These are phyloP conservation scores for Colletotrichum cordylinicola DNA, from an alignment of 2,329 filamentous ascomycete genomes.

Conservation along the genomic window DNA sequence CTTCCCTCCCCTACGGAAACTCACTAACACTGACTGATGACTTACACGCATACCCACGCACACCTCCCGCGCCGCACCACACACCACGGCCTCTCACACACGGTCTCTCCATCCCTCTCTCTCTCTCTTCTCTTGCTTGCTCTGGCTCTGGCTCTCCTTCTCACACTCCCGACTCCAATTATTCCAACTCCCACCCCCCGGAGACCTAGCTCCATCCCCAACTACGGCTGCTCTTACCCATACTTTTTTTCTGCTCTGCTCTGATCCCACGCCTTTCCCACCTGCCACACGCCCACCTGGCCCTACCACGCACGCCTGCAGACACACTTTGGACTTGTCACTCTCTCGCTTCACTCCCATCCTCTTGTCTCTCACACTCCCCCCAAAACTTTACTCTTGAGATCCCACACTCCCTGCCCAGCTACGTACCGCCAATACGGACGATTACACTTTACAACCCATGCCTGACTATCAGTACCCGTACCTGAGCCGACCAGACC, in stretches of 20 bases:
- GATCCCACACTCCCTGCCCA: slow-evolving; percentile 5
- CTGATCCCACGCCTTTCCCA: not conserved
- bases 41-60: slow-evolving; percentile 19
- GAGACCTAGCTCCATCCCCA: not conserved
- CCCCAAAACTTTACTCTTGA: not conserved
- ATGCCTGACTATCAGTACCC: slow-evolving; percentile 18
- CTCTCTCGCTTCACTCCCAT: not conserved
- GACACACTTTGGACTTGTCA: slow-evolving; percentile 5
- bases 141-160: not conserved
- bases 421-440: slow-evolving; percentile 5
- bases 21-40: slow-evolving; percentile 4
- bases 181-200: slow-evolving; percentile 16
- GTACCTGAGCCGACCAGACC: slow-evolving; percentile 10
- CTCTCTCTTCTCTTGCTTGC: not conserved
- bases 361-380: not conserved
- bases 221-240: not conserved
- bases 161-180: slow-evolving; percentile 2
- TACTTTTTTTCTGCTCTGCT: not conserved
- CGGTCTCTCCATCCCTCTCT: not conserved
- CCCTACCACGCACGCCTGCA: not conserved
- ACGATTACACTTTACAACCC: slow-evolving; percentile 21
- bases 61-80: slow-evolving; percentile 24
- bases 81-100: slow-evolving; percentile 18
- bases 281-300: not conserved
- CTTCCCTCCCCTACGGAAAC: slow-evolving; percentile 7